Evolutionary conservation across 148 eudicot species (phyloP).

Genomic region (Spergularia marina): DNA sequence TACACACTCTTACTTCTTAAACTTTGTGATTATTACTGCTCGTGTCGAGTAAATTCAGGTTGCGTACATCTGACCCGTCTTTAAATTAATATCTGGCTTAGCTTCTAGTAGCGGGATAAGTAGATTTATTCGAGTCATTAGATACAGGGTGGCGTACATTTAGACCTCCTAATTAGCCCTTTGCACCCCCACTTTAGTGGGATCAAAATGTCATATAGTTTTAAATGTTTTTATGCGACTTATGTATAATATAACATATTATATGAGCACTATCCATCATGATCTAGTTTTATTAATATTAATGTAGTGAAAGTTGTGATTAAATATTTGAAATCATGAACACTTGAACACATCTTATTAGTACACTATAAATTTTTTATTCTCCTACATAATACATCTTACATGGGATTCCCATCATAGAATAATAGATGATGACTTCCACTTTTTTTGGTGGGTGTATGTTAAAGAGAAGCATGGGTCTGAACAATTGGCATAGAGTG

Average conservation of each 20-base stretch:
- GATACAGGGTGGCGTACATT: neutral
- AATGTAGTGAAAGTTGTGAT: neutral
- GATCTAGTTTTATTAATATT: neutral
- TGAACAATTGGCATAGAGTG: neutral
- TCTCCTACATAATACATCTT: neutral
- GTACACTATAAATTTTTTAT: neutral
- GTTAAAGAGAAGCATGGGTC: neutral
- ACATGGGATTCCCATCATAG: constrained; percentile 5
- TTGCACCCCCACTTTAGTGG: too few species aligned
- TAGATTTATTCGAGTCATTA: too few species aligned
- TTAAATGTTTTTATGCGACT: neutral
- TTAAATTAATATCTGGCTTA: too few species aligned
- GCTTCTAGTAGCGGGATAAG: too few species aligned
- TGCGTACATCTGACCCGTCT: neutral
- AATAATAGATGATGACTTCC: neutral
- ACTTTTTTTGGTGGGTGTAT: neutral
- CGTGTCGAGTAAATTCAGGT: too few species aligned
- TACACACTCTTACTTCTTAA: neutral
- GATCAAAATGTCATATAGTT: neutral
- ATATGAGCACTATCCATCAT: neutral
- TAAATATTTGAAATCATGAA: neutral
- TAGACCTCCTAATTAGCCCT: too few species aligned
- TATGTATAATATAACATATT: neutral
- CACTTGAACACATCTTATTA: too few species aligned
- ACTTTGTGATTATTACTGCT: too few species aligned